Conservation (phyloP, 1,284 basidiomycete genomes). For the Prillingera fragicola region DNA sequence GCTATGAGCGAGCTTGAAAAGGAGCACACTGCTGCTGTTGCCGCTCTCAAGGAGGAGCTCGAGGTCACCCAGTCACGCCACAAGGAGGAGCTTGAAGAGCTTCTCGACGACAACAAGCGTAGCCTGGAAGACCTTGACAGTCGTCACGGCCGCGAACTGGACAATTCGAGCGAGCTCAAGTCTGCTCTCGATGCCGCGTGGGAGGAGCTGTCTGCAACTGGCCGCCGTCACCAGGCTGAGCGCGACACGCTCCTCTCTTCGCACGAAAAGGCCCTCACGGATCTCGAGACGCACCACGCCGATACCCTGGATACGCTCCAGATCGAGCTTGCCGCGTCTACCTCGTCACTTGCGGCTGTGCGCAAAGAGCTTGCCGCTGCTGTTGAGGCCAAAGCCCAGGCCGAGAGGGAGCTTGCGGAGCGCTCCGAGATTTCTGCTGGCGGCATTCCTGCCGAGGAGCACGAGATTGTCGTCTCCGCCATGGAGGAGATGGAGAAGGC, state of each 20-base stretch:
- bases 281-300: constrained; percentile 21
- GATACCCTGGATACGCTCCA: constrained; percentile 12
- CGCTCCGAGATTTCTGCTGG: constrained; percentile 1
- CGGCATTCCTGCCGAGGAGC: constrained; percentile 17
- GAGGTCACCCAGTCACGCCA: constrained; percentile 8
- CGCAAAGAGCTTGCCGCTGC: constrained; percentile 12
- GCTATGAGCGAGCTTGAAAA: constrained; percentile 15
- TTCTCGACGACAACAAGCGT: constrained; percentile 15
- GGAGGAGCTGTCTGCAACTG: constrained; percentile 17
- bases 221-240: constrained; percentile 16
- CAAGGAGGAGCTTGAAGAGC: constrained; percentile 17
- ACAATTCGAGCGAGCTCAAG: constrained; percentile 10
- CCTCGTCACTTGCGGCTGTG: constrained; percentile 10
- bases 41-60: constrained; percentile 11
- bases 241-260: constrained; percentile 19
- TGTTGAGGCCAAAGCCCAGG: constrained; percentile 12
- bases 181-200: constrained; percentile 16
- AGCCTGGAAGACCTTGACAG: constrained; percentile 17
- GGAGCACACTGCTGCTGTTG: constrained; percentile 12
- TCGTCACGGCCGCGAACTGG: constrained; percentile 11
- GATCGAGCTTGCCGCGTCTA: constrained; percentile 11
- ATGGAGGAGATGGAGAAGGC: constrained; percentile 40
- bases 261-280: constrained; percentile 21
- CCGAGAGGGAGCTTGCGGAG: constrained; percentile 15
- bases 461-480: constrained; percentile 27